Evolutionary conservation across 768 basidiomycete species (phyloP), one percentile per base, ranked within the genome.

Genomic region (Russula earlei): DNA sequence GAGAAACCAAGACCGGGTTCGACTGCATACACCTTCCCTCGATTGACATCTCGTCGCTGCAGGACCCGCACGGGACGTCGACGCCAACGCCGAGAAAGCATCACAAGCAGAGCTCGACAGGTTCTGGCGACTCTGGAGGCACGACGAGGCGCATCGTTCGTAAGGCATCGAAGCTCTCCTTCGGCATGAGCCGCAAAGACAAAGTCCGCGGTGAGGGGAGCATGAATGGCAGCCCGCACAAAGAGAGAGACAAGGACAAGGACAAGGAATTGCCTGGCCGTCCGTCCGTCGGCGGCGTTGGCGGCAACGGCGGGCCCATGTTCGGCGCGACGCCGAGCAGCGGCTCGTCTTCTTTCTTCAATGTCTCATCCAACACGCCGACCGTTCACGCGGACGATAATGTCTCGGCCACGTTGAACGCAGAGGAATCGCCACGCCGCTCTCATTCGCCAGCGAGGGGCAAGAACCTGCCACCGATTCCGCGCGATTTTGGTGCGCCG

Each of bases 21-120:
- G 95, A 99, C 68, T 99, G 96, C 72, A 88, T 95, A 22, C 92
- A 99, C 68, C 70, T 89, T 29, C 95, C 95, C 0, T 93, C 91
- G 27, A 97, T 98, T 68, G 93, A 96, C 66, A 71, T 97, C 10
- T 77, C 86, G 4, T 86, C 90, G 14, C 76, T 95, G 12, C 78
- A 81, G 10, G 68, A 62, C 17, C 52, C 61, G 12, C 54, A 25
- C 0, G n/a, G 12, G n/a, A 41, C 59, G n/a, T 31, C 66, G 60
- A 61, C 63, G 24, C 57, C 72, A 69, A 53, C 70, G 63, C 60
- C 67, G 1, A 66, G 66, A 11, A 65, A 64, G 22, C 74, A 76
- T 50, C 71, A 68, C 56, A 74, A 76, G 40, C 72, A 74, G 36
- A 67, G 74, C 4, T 80, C 82, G 2, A 66, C 70, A 22, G 77